These are phyloP conservation scores for Microcos paniculata DNA, from an alignment of 345 rosid species.

Conservation along the genomic window DNA sequence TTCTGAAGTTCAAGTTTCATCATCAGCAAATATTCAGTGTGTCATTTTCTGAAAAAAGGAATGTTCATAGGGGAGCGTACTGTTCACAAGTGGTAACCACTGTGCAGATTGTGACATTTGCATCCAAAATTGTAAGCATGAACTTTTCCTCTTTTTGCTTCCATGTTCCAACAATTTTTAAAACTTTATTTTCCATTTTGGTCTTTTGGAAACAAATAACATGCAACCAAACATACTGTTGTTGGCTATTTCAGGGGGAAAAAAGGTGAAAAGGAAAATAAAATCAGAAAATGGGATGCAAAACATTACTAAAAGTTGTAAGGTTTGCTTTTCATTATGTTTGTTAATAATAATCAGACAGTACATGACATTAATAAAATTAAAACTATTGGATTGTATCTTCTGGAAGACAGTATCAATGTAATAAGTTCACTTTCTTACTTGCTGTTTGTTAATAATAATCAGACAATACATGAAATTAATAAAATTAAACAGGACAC, in stretches of 20 bases:
- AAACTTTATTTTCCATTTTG: not conserved
- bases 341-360: not conserved
- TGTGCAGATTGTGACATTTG: not conserved
- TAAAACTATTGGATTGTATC: not conserved
- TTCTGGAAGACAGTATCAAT: not conserved
- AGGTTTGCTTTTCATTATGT: not conserved
- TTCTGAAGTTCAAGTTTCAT: not conserved
- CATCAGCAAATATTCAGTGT: not conserved
- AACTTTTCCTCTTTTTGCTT: not conserved
- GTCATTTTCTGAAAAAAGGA: not conserved
- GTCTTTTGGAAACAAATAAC: not conserved
- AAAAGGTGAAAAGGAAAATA: not conserved
- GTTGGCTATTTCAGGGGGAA: not conserved
- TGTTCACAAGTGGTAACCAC: not conserved
- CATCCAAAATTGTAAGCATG: not conserved
- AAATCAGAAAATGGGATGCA: too few relatives aligned
- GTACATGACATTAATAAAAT: not conserved
- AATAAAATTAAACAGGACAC: not conserved
- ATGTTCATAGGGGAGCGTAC: not conserved
- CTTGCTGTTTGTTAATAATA: not conserved
- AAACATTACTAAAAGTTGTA: too few relatives aligned
- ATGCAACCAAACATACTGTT: not conserved
- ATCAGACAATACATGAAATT: not conserved
- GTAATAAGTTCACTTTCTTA: not conserved
- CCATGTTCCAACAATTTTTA: not conserved